Base-by-base conservation (phyloP, 208 protist genomes). In the Crithidia fasciculata region DNA sequence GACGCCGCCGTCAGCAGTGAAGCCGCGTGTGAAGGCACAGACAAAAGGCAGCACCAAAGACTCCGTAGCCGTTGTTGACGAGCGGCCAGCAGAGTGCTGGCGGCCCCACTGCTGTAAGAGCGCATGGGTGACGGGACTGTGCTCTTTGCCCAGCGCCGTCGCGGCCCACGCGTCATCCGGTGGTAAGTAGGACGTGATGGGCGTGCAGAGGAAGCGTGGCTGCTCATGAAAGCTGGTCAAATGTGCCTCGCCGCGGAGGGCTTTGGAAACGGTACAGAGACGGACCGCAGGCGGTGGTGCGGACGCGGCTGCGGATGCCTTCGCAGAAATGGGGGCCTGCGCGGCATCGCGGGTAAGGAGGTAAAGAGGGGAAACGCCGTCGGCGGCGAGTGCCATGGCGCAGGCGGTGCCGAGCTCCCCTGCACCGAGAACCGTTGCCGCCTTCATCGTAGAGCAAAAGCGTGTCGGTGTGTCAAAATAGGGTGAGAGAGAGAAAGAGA, bases 381-480 rank as follows among this genome's bases (percentile, higher is more conserved):
- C 67, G 0, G 88, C 81, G 15, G 80, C 74, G 13, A 96, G 77
- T 0, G 92, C 81, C 10, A 94, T 78, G 0, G 87, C 83, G 58
- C 89, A 94, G 6, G 92, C 92, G 28, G 71, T 85, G 2, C 81
- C 92, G 18, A 95, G 19, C 69, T 94, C 84, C 0, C 92, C 92
- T 2, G 81, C 76, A 10, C 92, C 92, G 10, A 96, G 44, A 16
- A 96, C 79, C n/a, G 72, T 73, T 39, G 58, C 72, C 19, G 62
- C 56, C 63, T 72, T 82, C 60, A 78, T 80, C 15, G 16, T 39
- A 43, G 6, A 65, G 62, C 50, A 59, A 60, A 63, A 73, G 57
- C 56, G 52, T 61, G 45, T 47, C 9, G 1, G 28, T 7, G 13
- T 58, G 54, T 44, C 61, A n/a, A n/a, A n/a, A n/a, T n/a, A n/a